A percentile compares a stretch with the other conserved stretches of the same genome.
phyloP scores from a whole-genome alignment of 306 rosid species.

The Prunus salicina region DNA sequence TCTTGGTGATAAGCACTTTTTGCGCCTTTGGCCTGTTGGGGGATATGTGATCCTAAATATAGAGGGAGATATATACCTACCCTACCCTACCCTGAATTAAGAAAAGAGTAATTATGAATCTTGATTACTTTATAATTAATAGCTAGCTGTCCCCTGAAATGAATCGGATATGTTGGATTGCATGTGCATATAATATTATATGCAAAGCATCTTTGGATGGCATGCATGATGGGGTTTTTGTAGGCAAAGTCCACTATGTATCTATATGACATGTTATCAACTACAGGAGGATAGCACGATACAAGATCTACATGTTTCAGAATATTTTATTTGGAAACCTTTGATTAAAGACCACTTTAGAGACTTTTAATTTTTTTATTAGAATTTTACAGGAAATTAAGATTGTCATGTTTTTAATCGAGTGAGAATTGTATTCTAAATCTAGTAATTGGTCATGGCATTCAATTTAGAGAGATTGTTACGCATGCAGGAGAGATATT shows the following conservation, averaged over 20 bases:
- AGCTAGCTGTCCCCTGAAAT: constrained; percentile 9
- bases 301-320: too few species aligned
- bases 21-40: neutral
- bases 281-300: neutral
- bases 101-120: neutral
- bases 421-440: too few species aligned
- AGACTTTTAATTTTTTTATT: too few species aligned
- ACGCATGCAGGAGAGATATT: too few species aligned
- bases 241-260: neutral
- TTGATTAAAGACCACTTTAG: too few species aligned
- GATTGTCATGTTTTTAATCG: too few species aligned
- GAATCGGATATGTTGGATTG: neutral
- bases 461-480: too few species aligned
- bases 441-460: too few species aligned
- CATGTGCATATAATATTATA: neutral
- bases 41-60: neutral
- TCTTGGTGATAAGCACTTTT: neutral
- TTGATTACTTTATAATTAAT: neutral
- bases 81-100: neutral
- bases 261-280: neutral
- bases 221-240: neutral
- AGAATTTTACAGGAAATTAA: too few species aligned
- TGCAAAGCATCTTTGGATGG: neutral
- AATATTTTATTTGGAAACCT: too few species aligned
- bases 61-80: neutral